Conservation (phyloP, 305 asterid species). For the Stenogyne calaminthoides region DNA sequence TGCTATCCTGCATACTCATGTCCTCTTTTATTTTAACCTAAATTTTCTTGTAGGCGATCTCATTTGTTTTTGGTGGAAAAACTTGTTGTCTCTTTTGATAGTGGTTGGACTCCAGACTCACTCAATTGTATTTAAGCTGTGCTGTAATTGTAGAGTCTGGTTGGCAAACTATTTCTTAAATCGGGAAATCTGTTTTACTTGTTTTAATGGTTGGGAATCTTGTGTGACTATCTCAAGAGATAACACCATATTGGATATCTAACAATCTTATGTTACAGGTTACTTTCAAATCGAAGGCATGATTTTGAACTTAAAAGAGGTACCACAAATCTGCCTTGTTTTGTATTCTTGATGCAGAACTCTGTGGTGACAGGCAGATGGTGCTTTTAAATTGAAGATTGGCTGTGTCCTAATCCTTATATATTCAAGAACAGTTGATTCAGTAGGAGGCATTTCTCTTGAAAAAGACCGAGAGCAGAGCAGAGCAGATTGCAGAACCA, state of each 20-base stretch:
- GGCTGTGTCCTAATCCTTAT: conserved; percentile 12
- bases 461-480: neutral
- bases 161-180: conserved; percentile 6
- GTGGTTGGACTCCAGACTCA: neutral
- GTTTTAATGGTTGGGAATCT: neutral
- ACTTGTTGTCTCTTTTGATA: conserved; percentile 12
- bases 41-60: conserved; percentile 5
- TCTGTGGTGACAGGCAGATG: neutral
- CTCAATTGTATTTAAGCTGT: conserved; percentile 10
- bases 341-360: neutral
- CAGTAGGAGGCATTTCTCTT: conserved; percentile 8
- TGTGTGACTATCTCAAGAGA: neutral
- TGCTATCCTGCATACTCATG: conserved; percentile 13
- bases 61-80: conserved; percentile 14
- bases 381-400: neutral
- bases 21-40: conserved; percentile 8
- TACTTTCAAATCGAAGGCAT: conserved; percentile 11
- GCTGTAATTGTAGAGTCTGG: conserved; percentile 1
- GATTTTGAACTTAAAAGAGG: conserved; percentile 23
- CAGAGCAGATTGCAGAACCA: conserved; percentile 16
- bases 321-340: neutral
- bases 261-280: neutral
- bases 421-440: conserved; percentile 22
- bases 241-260: neutral
- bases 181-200: neutral